Evolutionary conservation across 352 stramenopile species (phyloP), one percentile per base, ranked within the genome.

Genomic region (Pythium brassicae): DNA sequence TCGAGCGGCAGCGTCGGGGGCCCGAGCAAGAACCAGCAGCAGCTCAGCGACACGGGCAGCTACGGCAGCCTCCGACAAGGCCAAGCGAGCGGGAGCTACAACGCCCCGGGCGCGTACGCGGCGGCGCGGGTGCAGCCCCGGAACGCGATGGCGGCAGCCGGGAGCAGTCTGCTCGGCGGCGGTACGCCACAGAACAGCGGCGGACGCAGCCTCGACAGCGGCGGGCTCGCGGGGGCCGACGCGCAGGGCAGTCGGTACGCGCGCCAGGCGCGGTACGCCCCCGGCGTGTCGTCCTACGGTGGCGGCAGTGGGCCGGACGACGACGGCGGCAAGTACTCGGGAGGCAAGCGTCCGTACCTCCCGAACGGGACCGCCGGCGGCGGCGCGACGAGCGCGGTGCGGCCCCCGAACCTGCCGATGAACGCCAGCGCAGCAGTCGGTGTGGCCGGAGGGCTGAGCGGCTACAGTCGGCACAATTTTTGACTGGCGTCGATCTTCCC

Each of bases 381-480:
- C 14, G 45, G 62, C 53, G 34, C 57, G 26, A 27, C 57, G 47
- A 37, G 52, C 46, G 56, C 54, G 29, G 65, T 43, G 12, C 62
- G 57, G 42, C 53, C 57, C 48, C 50, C 44, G 20, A 61, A 65
- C 25, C 22, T 78, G 17, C 65, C 68, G 2, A 50, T 79, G 44
- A 63, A 60, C 32, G 64, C 74, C 15, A 85, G 76, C 40, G 68
- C 76, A 55, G 76, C 72, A 34, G 72, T 87, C 5, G 76, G 77
- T 15, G 67, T 72, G n/a, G 44, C 66, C n/a, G 70, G 71, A 14
- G 65, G 69, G 1, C 49, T 86, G 5, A 75, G 74, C 22, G 74
- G 74, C 51, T 91, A 87, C 67, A 89, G 80, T 63, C 72, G 78
- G 69, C 80, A 91, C 76, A 91, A 91, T 58, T 89, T 78, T 68